A percentile compares a stretch with the other conserved stretches of the same genome.
phyloP scores from a whole-genome alignment of 805 yeast species.

The Metschnikowia kunwiensis region DNA sequence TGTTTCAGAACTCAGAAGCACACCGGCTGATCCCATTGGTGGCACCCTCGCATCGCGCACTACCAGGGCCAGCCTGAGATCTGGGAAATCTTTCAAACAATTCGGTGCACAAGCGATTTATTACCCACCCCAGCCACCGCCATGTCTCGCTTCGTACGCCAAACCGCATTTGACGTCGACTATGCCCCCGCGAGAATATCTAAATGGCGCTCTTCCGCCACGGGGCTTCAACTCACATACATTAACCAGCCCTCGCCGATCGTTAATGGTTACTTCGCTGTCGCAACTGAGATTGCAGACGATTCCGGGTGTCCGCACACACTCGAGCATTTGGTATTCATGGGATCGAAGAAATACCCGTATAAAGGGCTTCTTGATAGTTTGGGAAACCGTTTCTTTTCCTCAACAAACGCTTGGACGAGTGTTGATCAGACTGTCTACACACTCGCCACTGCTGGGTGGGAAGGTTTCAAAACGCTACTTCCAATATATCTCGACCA shows the following conservation, averaged over 20 bases:
- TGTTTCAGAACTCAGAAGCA: too few relatives aligned
- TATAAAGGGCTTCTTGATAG: slow-evolving; percentile 89
- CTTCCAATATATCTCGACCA: slow-evolving; percentile 92
- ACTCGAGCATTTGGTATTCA: slow-evolving; percentile 86
- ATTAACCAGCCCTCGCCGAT: slow-evolving; percentile 80
- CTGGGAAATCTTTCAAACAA: too few relatives aligned
- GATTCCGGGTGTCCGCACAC: slow-evolving; percentile 96
- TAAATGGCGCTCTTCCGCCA: slow-evolving; percentile 74
- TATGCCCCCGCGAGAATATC: slow-evolving; percentile 69
- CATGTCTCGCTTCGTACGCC: slow-evolving; percentile 27
- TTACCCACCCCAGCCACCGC: too few relatives aligned
- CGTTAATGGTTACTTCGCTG: slow-evolving; percentile 92
- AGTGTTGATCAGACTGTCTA: slow-evolving; percentile 94
- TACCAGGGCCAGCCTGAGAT: too few relatives aligned
- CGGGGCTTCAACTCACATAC: slow-evolving; percentile 79
- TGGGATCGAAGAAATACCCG: slow-evolving; percentile 89
- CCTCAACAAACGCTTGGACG: slow-evolving; percentile 96
- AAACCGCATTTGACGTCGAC: slow-evolving; percentile 56
- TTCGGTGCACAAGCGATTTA: too few relatives aligned
- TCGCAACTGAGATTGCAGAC: slow-evolving; percentile 85
- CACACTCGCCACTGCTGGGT: slow-evolving; percentile 88
- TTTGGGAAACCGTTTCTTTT: slow-evolving; percentile 77
- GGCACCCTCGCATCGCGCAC: too few relatives aligned
- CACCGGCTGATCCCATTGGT: too few relatives aligned
- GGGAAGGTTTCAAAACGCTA: slow-evolving; percentile 85